Percentiles rank a stretch among this genome's conserved stretches.
phyloP scores from a whole-genome alignment of 805 yeast species.

The Yarrowia sp. region DNA sequence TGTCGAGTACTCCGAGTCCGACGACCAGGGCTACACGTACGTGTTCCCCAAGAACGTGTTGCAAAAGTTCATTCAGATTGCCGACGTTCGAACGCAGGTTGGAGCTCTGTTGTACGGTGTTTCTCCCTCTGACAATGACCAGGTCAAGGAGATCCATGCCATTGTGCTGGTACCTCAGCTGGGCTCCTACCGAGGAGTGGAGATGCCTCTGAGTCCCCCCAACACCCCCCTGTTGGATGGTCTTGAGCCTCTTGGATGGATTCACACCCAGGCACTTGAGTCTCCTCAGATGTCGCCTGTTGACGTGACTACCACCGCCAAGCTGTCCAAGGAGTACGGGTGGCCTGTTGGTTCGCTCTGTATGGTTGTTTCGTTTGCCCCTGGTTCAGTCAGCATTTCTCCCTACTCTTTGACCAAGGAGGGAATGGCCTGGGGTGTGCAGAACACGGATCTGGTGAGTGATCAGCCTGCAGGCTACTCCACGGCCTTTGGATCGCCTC shows the following conservation, averaged over 20 bases:
- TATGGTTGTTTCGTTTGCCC: conserved; percentile 71
- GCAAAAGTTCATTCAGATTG: conserved; percentile 74
- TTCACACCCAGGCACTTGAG: conserved; percentile 85
- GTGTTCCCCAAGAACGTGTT: conserved; percentile 84
- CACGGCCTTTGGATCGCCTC: conserved; percentile 61
- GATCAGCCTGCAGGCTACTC: conserved; percentile 72
- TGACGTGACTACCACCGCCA: conserved; percentile 70
- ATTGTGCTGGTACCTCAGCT: conserved; percentile 87
- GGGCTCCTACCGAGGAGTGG: conserved; percentile 71
- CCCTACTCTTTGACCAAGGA: conserved; percentile 66
- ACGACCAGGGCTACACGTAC: conserved; percentile 59
- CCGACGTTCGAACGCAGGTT: conserved; percentile 82
- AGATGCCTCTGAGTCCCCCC: conserved; percentile 62
- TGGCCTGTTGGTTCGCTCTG: conserved; percentile 61
- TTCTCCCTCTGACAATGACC: conserved; percentile 74
- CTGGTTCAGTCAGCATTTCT: conserved; percentile 83
- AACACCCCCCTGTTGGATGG: conserved; percentile 56
- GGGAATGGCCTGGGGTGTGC: conserved; percentile 81
- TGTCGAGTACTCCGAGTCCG: conserved; percentile 63
- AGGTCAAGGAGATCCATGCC: conserved; percentile 77
- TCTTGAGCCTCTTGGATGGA: conserved; percentile 87
- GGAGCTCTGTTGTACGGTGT: conserved; percentile 82
- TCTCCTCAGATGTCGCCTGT: conserved; percentile 66
- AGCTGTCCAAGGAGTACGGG: conserved; percentile 48
- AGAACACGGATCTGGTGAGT: conserved; percentile 63